Conservation (phyloP, 495 filamentous ascomycete species). For the Daldinia loculata region DNA sequence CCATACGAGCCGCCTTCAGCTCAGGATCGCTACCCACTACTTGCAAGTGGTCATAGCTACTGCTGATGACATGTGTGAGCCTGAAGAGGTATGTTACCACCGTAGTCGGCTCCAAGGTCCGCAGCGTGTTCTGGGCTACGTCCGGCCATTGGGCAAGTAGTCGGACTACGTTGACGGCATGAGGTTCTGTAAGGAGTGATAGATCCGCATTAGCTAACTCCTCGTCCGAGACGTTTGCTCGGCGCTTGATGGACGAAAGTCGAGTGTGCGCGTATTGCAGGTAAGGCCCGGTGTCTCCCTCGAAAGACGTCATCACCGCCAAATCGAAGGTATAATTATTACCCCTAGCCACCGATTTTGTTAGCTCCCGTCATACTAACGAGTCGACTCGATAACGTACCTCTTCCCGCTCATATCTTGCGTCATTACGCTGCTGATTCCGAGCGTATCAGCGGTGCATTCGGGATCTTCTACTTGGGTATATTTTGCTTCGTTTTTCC, state of each 20-base stretch:
- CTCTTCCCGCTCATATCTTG: conserved; percentile 74
- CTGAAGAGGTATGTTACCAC: conserved; percentile 85
- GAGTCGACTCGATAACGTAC: conserved; percentile 43
- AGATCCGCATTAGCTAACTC: conserved; percentile 66
- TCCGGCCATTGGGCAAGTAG: conserved; percentile 72
- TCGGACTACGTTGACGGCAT: conserved; percentile 68
- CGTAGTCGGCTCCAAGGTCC: conserved; percentile 70
- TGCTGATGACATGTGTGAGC: conserved; percentile 86
- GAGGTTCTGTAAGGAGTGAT: conserved; percentile 64
- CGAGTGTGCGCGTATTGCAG: conserved; percentile 75
- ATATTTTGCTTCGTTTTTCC: conserved; percentile 68
- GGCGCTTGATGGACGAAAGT: conserved; percentile 67
- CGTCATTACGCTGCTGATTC: conserved; percentile 69
- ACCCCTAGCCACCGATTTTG: conserved; percentile 50
- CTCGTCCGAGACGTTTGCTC: conserved; percentile 59
- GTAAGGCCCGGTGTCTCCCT: conserved; percentile 75
- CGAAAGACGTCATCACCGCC: conserved; percentile 72
- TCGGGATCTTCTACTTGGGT: conserved; percentile 65
- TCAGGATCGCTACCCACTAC: conserved; percentile 77
- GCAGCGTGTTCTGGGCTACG: conserved; percentile 68
- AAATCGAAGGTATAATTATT: conserved; percentile 72
- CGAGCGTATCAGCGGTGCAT: conserved; percentile 64
- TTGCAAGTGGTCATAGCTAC: conserved; percentile 81
- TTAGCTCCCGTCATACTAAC: not conserved
- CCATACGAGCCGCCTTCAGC: conserved; percentile 79